Percentiles rank a stretch among this genome's conserved stretches.
Conservation (phyloP, 768 basidiomycete species). For the Suillus brevipes region DNA sequence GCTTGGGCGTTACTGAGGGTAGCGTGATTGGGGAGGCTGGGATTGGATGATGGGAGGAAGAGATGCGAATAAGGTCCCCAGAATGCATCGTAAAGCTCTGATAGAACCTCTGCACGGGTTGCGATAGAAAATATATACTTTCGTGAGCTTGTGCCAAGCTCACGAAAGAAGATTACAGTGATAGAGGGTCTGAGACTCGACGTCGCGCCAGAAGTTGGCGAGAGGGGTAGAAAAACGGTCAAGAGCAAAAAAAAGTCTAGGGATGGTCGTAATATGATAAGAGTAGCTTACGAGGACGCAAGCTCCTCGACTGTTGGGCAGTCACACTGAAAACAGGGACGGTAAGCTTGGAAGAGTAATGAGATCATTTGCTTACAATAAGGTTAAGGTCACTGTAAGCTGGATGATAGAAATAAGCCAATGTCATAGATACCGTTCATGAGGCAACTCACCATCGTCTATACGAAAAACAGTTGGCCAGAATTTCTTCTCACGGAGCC, state of each 20-base stretch:
- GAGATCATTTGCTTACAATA: constrained; percentile 53
- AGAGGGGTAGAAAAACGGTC: constrained; percentile 43
- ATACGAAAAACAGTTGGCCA: constrained; percentile 94
- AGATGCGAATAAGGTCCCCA: constrained; percentile 75
- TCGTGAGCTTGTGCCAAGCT: constrained; percentile 50
- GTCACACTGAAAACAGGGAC: constrained; percentile 58
- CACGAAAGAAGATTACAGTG: not conserved
- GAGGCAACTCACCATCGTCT: constrained; percentile 74
- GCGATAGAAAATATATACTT: constrained; percentile 76
- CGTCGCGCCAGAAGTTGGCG: not conserved
- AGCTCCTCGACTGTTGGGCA: constrained; percentile 85
- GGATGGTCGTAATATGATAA: constrained; percentile 15
- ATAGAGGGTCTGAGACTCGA: not conserved
- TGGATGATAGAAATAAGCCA: constrained; percentile 27
- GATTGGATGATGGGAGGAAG: constrained; percentile 68
- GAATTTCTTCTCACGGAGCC: constrained; percentile 87
- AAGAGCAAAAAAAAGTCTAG: constrained; percentile 21
- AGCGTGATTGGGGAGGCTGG: constrained; percentile 59
- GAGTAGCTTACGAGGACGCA: constrained; percentile 35
- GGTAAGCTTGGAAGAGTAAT: not conserved
- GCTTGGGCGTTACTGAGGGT: constrained; percentile 73
- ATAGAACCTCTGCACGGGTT: constrained; percentile 78
- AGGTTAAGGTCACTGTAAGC: constrained; percentile 94
- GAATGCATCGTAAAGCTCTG: constrained; percentile 78
- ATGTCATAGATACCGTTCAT: not conserved